These are phyloP conservation scores for Daldinia grandis DNA, from an alignment of 495 filamentous ascomycete species.

Conservation along the genomic window DNA sequence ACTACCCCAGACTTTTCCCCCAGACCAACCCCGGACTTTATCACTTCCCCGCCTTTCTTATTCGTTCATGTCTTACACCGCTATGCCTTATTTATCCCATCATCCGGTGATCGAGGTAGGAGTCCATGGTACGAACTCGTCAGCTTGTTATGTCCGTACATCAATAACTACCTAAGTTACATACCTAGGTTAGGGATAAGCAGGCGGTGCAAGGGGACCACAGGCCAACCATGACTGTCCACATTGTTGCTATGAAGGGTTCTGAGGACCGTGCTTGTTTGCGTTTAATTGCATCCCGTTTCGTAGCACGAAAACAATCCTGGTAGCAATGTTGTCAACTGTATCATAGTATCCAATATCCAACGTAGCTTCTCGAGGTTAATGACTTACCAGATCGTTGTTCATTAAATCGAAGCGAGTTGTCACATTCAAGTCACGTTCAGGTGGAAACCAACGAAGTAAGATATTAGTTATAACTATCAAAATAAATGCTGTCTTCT, in stretches of 20 bases:
- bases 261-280: not conserved
- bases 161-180: no score
- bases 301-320: not conserved
- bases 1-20: slow-evolving; percentile 38
- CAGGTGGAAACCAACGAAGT: not conserved
- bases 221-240: not conserved
- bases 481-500: not conserved
- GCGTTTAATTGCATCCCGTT: not conserved
- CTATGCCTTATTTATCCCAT: slow-evolving; percentile 57
- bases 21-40: slow-evolving; percentile 30
- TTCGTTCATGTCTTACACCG: slow-evolving; percentile 56
- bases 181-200: slow-evolving; percentile 15
- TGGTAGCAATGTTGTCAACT: not conserved
- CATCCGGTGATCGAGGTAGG: slow-evolving; percentile 19
- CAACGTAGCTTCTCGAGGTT: not conserved
- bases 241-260: not conserved
- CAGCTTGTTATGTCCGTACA: slow-evolving; percentile 5
- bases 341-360: not conserved
- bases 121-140: slow-evolving; percentile 17
- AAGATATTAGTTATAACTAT: no score
- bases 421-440: not conserved
- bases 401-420: not conserved
- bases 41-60: slow-evolving; percentile 39
- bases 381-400: not conserved
- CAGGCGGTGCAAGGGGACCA: slow-evolving; percentile 7